Conservation (phyloP, 495 filamentous ascomycete genomes). For the Podospora comata region DNA sequence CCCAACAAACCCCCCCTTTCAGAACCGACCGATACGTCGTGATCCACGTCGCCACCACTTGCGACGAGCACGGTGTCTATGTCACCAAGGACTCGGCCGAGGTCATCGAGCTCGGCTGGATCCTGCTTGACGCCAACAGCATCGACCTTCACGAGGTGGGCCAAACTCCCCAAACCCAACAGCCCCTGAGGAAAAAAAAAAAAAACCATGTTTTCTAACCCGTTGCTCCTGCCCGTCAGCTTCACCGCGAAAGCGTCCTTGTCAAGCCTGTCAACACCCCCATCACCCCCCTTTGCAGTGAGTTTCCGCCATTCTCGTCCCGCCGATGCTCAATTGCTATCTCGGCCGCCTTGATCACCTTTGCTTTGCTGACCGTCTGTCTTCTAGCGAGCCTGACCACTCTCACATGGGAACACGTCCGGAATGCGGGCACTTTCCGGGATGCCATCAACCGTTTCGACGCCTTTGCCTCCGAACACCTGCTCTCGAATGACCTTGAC, state of each 20-base stretch:
- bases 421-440: slow-evolving; percentile 91
- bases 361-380: slow-evolving; percentile 25
- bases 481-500: slow-evolving; percentile 79
- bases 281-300: slow-evolving; percentile 98
- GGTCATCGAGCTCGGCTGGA: slow-evolving; percentile 98
- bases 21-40: slow-evolving; percentile 94
- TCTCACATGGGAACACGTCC: slow-evolving; percentile 97
- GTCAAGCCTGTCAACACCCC: slow-evolving; percentile 98
- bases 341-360: background rate
- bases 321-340: slow-evolving; percentile 16
- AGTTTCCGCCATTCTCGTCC: slow-evolving; percentile 44
- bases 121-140: slow-evolving; percentile 83
- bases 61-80: slow-evolving; percentile 98
- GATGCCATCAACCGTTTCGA: slow-evolving; percentile 96
- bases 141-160: slow-evolving; percentile 74
- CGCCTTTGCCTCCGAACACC: slow-evolving; percentile 82
- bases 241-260: slow-evolving; percentile 90
- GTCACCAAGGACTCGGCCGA: slow-evolving; percentile 98
- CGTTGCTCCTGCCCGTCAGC: slow-evolving; percentile 47
- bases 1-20: slow-evolving; percentile 42
- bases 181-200: slow-evolving; percentile 11
- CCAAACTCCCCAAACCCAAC: slow-evolving; percentile 10
- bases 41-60: slow-evolving; percentile 97
- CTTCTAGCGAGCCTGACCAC: slow-evolving; percentile 87
- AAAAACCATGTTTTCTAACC: slow-evolving; percentile 21